phyloP scores from a whole-genome alignment of 169 alveolate species.

The Babesia divergens region DNA sequence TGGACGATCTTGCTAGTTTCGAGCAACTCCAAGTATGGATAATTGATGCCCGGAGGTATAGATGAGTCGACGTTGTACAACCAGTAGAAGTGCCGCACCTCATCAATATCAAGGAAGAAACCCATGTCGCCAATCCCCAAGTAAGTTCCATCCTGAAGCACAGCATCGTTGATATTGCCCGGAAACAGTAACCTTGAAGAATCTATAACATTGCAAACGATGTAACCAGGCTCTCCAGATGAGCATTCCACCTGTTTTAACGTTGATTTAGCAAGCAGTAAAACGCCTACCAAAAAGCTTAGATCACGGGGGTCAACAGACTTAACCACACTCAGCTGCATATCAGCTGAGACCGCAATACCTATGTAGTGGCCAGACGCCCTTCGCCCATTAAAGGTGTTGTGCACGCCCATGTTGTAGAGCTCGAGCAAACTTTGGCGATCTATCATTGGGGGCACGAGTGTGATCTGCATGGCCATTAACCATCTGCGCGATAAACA shows the following conservation, averaged over 20 bases:
- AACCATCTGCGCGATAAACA: neutral
- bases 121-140: conserved; percentile 62
- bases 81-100: conserved; percentile 51
- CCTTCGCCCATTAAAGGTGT: conserved; percentile 5
- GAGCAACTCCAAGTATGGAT: conserved; percentile 37
- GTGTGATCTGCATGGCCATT: conserved; percentile 11
- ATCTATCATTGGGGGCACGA: conserved; percentile 1
- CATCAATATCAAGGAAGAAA: conserved; percentile 19
- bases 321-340: conserved; percentile 24
- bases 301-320: conserved; percentile 29
- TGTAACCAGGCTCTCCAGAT: conserved; percentile 57
- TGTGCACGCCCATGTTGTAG: conserved; percentile 27
- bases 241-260: conserved; percentile 28
- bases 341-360: neutral
- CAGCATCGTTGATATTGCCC: neutral
- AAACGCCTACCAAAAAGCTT: conserved; percentile 40
- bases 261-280: neutral
- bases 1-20: conserved; percentile 52
- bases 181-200: conserved; percentile 9
- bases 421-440: neutral
- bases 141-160: conserved; percentile 53
- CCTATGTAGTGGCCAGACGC: conserved; percentile 57
- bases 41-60: conserved; percentile 9
- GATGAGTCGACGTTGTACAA: conserved; percentile 33
- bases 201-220: conserved; percentile 38